Evolutionary conservation across 2,329 filamentous ascomycete genomes (phyloP).

Genomic region (Trichoderma sp.): DNA sequence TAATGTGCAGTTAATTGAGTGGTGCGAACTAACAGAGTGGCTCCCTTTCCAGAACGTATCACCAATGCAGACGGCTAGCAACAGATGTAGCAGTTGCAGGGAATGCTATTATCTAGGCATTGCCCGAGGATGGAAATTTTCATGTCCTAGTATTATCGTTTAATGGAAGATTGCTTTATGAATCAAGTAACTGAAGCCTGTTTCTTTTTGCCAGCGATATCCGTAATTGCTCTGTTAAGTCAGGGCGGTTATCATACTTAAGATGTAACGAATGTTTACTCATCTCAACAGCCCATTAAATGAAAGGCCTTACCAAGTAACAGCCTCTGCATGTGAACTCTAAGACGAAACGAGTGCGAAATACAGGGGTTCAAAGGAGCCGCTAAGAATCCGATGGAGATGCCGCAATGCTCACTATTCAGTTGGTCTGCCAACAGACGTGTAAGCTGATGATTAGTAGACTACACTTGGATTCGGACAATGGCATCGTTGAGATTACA

Average conservation of each 20-base stretch:
- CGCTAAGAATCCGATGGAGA: neutral
- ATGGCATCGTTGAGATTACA: neutral
- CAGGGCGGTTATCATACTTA: neutral
- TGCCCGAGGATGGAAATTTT: neutral
- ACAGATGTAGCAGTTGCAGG: neutral
- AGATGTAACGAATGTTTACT: neutral
- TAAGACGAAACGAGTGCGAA: neutral
- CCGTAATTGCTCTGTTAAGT: neutral
- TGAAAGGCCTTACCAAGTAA: neutral
- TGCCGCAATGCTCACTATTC: neutral
- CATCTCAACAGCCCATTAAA: neutral
- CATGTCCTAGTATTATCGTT: neutral
- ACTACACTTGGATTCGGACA: neutral
- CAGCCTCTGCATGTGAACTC: neutral
- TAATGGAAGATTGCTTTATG: neutral
- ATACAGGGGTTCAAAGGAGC: neutral
- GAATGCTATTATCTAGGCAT: neutral
- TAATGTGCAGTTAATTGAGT: neutral
- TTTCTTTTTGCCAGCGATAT: neutral
- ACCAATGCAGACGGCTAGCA: neutral
- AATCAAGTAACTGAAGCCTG: neutral
- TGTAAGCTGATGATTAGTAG: neutral
- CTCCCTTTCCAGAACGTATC: neutral
- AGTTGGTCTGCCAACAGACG: neutral
- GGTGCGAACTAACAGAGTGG: neutral